Percentiles rank a stretch among this genome's conserved stretches.
Evolutionary conservation across 163 green algal species (phyloP).

Genomic region (Chloromonas sp.): DNA sequence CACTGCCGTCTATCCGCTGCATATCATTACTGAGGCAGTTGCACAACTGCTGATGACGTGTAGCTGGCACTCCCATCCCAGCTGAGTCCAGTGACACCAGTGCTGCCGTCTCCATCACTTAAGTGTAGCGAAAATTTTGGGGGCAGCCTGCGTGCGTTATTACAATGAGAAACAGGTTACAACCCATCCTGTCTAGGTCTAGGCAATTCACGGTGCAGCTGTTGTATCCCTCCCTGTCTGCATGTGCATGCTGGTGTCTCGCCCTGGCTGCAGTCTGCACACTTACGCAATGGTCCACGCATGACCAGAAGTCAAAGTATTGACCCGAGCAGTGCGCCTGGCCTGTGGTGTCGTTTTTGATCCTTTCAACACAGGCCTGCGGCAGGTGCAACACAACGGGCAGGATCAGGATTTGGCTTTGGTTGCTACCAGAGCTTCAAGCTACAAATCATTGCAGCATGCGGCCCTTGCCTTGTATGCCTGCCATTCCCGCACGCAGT

Average conservation of each 20-base stretch:
- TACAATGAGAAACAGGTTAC: neutral
- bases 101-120: constrained; percentile 11
- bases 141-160: constrained; percentile 22
- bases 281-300: constrained; percentile 81
- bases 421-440: neutral
- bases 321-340: constrained; percentile 95
- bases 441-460: no score
- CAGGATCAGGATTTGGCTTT: neutral
- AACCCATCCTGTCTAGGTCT: no score
- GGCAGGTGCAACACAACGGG: constrained; percentile 1
- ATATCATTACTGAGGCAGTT: no score
- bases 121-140: constrained; percentile 26
- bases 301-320: constrained; percentile 88
- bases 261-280: neutral
- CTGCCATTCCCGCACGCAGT: constrained; percentile 72
- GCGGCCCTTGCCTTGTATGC: constrained; percentile 49
- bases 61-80: no score
- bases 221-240: neutral
- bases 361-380: constrained; percentile 87
- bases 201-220: no score
- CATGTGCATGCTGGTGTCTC: neutral
- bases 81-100: no score
- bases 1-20: no score
- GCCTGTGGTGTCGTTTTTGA: constrained; percentile 79
- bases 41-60: no score